Base-by-base conservation (phyloP, 2,329 filamentous ascomycete species). In the Verticillium tricorpus region DNA sequence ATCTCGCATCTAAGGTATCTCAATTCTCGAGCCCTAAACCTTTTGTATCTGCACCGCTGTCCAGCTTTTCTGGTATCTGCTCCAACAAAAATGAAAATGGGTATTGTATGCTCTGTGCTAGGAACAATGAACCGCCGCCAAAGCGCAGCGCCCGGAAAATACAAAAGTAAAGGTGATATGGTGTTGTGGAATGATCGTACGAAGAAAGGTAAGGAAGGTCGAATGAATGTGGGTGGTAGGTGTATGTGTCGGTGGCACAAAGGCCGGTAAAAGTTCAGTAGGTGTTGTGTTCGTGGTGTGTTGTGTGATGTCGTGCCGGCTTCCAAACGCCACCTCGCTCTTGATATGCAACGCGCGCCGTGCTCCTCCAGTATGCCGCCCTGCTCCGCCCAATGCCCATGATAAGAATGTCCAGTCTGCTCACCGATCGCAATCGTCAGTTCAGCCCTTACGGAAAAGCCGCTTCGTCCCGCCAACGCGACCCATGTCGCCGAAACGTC, bases 401-500 rank as follows among this genome's bases (percentile, higher is more conserved):
- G 45, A 52, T 19, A 52, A n/a, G 39, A 52, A 52, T 52, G 45
- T 11, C 45, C 45, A 22, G n/a, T 52, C 8, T 25, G 19, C 45
- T 14, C 19, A 22, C 22, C 19, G 19, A n/a, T 52, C 19, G 19
- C 45, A 8, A 19, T 52, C 8, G 19, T 11, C 19, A 52, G 19
- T 11, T 62, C 56, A 66, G 34, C 65, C 72, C 73, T 81, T 81
- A 69, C 86, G 81, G 69, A 90, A 91, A 58, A 93, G 72, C 67
- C 91, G 83, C 77, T 90, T 90, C 17, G 90, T 93, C 8, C 84
- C 85, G 2, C 90, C 90, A 5, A 89, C 86, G 71, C 85, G 91
- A 55, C 89, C 88, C 67, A 93, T 75, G 66, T 92, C 88, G 22
- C 87, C 88, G 73, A 92, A 90, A 56, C 80, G 76, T 67, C 70